Evolutionary conservation across 192 early-diverging fungal genomes (phyloP).

Genomic region (Gaertneriomyces semiglobifer): DNA sequence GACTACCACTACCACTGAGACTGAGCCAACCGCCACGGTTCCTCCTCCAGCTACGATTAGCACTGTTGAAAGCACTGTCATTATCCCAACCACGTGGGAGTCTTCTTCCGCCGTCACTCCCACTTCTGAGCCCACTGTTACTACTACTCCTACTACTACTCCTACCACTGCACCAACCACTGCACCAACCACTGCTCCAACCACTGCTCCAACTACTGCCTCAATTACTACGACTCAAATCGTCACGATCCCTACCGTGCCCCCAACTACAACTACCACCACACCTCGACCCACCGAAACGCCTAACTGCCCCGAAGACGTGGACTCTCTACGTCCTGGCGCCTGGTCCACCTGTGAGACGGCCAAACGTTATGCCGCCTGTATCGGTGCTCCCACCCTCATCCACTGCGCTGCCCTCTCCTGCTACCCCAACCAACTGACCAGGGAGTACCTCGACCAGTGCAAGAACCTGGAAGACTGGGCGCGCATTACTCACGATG

Average conservation of each 20-base stretch:
- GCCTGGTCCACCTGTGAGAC: slow-evolving; percentile 15
- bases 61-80: slow-evolving; percentile 9
- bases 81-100: not conserved
- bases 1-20: slow-evolving; percentile 2
- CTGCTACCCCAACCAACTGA: slow-evolving; percentile 13
- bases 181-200: slow-evolving; percentile 8
- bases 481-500: slow-evolving; percentile 19
- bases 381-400: slow-evolving; percentile 16
- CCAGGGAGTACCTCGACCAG: slow-evolving; percentile 14
- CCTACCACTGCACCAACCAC: slow-evolving; percentile 5
- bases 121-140: not conserved
- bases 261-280: slow-evolving; percentile 2
- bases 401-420: slow-evolving; percentile 15
- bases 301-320: not conserved
- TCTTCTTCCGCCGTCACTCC: not conserved
- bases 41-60: not conserved
- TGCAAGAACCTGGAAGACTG: slow-evolving; percentile 21
- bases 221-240: not conserved
- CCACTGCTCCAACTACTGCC: slow-evolving; percentile 3
- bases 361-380: slow-evolving; percentile 18
- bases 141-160: slow-evolving; percentile 10
- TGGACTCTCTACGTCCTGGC: too few relatives aligned
- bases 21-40: not conserved
- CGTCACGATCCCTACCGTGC: not conserved
- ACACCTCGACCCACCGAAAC: not conserved